phyloP scores from a whole-genome alignment of 1,139 yeast species.

The Blastobotrys serpentis region DNA sequence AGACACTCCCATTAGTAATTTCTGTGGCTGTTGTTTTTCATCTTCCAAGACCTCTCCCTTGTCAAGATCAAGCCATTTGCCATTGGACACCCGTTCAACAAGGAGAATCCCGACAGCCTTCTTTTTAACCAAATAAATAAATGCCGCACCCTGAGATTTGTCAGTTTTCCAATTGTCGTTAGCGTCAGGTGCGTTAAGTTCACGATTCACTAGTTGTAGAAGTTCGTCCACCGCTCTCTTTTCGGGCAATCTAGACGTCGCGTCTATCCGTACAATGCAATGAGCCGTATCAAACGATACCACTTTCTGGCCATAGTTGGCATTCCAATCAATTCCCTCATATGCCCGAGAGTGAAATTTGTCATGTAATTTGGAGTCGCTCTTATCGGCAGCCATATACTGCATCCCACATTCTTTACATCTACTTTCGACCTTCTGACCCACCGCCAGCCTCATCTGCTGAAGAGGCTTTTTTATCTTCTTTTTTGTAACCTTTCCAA shows the following conservation, averaged over 20 bases:
- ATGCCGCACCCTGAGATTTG: slow-evolving; percentile 39
- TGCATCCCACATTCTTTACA: slow-evolving; percentile 64
- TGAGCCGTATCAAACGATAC: slow-evolving; percentile 19
- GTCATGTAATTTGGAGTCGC: slow-evolving; percentile 50
- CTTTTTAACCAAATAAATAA: slow-evolving; percentile 45
- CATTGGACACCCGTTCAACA: slow-evolving; percentile 40
- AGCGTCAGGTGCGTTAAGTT: slow-evolving; percentile 58
- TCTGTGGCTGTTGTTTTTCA: slow-evolving; percentile 8
- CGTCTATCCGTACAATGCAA: slow-evolving; percentile 36
- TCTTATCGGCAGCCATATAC: slow-evolving; percentile 45
- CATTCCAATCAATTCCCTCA: slow-evolving; percentile 49
- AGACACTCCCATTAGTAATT: slow-evolving; percentile 53
- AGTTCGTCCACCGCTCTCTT: slow-evolving; percentile 40
- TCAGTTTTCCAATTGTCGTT: slow-evolving; percentile 47
- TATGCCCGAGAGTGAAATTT: slow-evolving; percentile 45
- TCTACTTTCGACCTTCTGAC: slow-evolving; percentile 28
- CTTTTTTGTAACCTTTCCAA: background rate
- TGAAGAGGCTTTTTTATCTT: slow-evolving; percentile 4
- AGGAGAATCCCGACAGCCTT: slow-evolving; percentile 55
- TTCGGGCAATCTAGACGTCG: slow-evolving; percentile 33
- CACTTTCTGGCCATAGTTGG: slow-evolving; percentile 37
- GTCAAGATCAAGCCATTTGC: slow-evolving; percentile 49
- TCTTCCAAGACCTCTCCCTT: slow-evolving; percentile 42
- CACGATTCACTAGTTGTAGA: slow-evolving; percentile 55
- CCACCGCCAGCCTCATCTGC: slow-evolving; percentile 10